phyloP scores from a whole-genome alignment of 208 protist species.

The Tritrichomonas foetus region DNA sequence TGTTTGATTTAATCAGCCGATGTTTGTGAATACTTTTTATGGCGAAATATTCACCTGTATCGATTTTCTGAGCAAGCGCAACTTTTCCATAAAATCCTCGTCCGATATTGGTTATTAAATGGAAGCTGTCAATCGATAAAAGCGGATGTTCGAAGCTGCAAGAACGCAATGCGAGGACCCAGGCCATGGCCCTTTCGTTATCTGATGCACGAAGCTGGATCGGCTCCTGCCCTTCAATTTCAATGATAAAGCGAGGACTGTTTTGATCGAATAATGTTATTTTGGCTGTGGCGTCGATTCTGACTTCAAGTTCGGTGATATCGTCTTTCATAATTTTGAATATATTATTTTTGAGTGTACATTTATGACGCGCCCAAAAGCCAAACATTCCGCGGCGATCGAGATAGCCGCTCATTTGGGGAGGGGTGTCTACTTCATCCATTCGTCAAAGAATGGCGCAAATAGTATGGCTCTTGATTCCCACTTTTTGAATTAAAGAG shows the following conservation, averaged over 20 bases:
- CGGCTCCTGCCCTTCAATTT: neutral
- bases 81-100: constrained; percentile 32
- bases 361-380: neutral
- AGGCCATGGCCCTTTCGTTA: neutral
- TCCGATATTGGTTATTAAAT: neutral
- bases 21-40: neutral
- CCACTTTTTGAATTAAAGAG: too few species aligned
- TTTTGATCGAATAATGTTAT: neutral
- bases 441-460: too few species aligned
- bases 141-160: neutral
- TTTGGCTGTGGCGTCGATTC: neutral
- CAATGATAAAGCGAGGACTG: neutral
- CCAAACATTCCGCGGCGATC: neutral
- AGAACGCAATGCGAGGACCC: neutral
- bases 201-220: neutral
- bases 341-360: neutral
- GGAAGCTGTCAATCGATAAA: neutral
- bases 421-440: too few species aligned
- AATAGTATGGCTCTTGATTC: too few species aligned
- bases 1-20: neutral
- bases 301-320: neutral
- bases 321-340: neutral
- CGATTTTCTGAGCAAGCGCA: neutral
- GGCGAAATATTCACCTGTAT: neutral
- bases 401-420: too few species aligned